Conservation (phyloP, 768 basidiomycete genomes). For the Trametes punicea region DNA sequence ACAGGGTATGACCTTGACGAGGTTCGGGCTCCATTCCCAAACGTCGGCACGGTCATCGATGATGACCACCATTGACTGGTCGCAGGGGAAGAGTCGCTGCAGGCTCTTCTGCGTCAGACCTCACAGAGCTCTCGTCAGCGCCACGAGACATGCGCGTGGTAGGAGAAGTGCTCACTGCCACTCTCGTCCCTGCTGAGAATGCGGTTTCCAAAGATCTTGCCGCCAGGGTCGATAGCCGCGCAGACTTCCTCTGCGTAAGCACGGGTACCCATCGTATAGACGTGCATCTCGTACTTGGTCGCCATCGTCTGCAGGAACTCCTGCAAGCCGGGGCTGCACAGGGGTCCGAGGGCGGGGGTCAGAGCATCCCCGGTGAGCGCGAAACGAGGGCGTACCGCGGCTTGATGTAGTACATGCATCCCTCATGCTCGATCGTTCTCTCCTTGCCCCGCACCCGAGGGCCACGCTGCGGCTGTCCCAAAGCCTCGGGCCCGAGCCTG, state of each 20-base stretch:
- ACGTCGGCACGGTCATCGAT: constrained; percentile 99
- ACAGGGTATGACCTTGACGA: constrained; percentile 97
- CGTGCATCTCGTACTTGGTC: constrained; percentile 94
- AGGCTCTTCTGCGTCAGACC: constrained; percentile 91
- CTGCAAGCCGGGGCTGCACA: constrained; percentile 70
- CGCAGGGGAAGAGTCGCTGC: constrained; percentile 90
- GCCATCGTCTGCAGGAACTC: constrained; percentile 73
- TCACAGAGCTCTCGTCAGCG: constrained; percentile 31
- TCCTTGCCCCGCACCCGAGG: constrained; percentile 55
- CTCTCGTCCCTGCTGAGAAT: constrained; percentile 94
- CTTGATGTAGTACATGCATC: constrained; percentile 97
- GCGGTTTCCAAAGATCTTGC: constrained; percentile 80
- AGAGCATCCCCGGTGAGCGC: background rate
- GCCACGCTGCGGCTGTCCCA: constrained; percentile 45
- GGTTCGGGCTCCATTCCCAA: constrained; percentile 96
- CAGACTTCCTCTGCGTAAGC: constrained; percentile 96
- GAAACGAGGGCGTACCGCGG: constrained; percentile 64
- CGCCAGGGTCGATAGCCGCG: constrained; percentile 87
- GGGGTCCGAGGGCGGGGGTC: background rate
- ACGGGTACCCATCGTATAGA: constrained; percentile 99
- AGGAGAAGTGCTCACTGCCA: constrained; percentile 64
- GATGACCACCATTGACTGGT: constrained; percentile 98
- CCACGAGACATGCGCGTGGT: background rate
- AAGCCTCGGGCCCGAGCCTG: constrained; percentile 74
- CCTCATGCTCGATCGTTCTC: constrained; percentile 67